A percentile compares a stretch with the other conserved stretches of the same genome.
Conservation (phyloP, 1,284 basidiomycete genomes). For the Irpex rosettiformis region DNA sequence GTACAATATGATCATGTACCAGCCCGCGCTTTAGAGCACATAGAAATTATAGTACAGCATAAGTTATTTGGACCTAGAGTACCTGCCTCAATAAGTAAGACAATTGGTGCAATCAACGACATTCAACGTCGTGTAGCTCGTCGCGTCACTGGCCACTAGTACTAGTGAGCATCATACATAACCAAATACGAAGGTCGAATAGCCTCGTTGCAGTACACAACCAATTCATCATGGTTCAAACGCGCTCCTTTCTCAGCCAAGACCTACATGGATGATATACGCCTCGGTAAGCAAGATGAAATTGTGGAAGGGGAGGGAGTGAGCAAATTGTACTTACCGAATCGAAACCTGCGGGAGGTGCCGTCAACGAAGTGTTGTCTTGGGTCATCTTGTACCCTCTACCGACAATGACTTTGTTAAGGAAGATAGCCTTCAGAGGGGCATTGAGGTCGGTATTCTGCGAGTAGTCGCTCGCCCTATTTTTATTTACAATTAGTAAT, state of each 20-base stretch:
- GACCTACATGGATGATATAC: slow-evolving; percentile 11
- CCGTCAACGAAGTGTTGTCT: slow-evolving; percentile 46
- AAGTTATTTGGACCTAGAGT: not conserved
- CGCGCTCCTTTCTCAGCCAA: slow-evolving; percentile 13
- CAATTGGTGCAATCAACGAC: not conserved
- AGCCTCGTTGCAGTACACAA: slow-evolving; percentile 19
- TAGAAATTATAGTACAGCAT: not conserved
- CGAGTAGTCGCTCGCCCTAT: slow-evolving; percentile 61
- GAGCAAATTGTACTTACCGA: slow-evolving; percentile 9
- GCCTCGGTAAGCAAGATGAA: not conserved
- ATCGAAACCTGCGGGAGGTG: slow-evolving; percentile 57
- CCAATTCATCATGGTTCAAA: slow-evolving; percentile 17
- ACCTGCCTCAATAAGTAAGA: not conserved
- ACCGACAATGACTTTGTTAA: slow-evolving; percentile 69
- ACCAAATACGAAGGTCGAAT: slow-evolving; percentile 18
- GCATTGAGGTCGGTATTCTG: slow-evolving; percentile 46
- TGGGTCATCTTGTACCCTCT: slow-evolving; percentile 60
- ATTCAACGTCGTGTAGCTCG: too few relatives aligned
- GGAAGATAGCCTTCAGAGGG: slow-evolving; percentile 52
- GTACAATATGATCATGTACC: not conserved
- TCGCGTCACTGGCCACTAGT: too few relatives aligned
- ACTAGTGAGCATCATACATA: slow-evolving; percentile 14
- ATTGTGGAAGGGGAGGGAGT: not conserved
- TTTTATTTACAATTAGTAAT: not conserved
- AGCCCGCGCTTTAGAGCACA: not conserved